phyloP scores from a whole-genome alignment of 345 rosid species.

The Linum trigynum region DNA sequence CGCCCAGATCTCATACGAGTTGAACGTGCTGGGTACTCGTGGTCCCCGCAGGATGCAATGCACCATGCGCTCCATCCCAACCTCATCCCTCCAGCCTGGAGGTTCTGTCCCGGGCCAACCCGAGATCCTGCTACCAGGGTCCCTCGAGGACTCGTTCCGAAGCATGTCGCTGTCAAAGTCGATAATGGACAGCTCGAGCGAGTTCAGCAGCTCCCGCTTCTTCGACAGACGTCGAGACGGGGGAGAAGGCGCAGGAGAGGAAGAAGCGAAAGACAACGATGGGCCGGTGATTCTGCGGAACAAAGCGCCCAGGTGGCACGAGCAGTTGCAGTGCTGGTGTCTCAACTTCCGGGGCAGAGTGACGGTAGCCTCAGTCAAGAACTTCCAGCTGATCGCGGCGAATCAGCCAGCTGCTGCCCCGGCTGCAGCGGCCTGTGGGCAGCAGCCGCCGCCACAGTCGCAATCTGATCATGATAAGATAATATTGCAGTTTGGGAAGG shows the following conservation, averaged over 20 bases:
- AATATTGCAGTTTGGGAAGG: too few species aligned
- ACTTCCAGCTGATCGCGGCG: constrained; percentile 43
- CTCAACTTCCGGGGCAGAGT: constrained; percentile 35
- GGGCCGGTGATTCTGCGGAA: constrained; percentile 45
- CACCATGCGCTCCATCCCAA: constrained; percentile 53
- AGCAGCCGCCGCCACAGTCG: constrained; percentile 29
- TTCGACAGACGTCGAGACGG: too few species aligned
- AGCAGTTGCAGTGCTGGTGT: too few species aligned
- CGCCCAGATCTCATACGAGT: constrained; percentile 47
- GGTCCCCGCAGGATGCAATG: constrained; percentile 65
- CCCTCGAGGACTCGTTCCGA: constrained; percentile 39
- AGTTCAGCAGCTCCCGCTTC: constrained; percentile 48
- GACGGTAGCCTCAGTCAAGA: constrained; percentile 60
- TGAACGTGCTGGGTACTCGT: constrained; percentile 52
- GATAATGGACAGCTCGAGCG: constrained; percentile 30
- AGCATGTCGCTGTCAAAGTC: constrained; percentile 46
- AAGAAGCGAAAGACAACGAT: constrained; percentile 15
- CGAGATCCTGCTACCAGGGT: constrained; percentile 30
- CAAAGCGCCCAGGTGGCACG: neutral
- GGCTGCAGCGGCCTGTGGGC: constrained; percentile 31
- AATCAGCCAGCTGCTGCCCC: constrained; percentile 15
- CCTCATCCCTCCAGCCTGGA: constrained; percentile 39
- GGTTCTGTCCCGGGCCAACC: constrained; percentile 55
- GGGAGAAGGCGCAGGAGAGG: constrained; percentile 19
- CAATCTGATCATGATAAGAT: constrained; percentile 19